Conservation (phyloP, 129 eudicot species). For the Artemisia tridentata region DNA sequence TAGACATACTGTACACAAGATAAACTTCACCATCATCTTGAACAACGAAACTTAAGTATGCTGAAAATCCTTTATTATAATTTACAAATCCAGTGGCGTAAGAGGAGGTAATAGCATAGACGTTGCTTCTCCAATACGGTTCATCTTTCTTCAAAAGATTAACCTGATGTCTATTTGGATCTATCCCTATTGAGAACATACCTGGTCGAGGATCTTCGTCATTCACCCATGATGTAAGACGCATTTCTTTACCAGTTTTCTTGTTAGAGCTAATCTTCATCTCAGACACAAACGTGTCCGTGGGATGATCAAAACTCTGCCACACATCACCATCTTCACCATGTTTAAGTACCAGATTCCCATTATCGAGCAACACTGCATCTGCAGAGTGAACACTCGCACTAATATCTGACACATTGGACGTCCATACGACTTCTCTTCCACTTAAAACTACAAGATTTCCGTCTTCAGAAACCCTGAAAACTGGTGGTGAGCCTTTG, state of each 20-base stretch:
- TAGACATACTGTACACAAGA: constrained; percentile 12
- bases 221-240: constrained; percentile 56
- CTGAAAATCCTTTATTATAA: constrained; percentile 21
- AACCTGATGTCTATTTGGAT: constrained; percentile 32
- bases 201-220: constrained; percentile 54
- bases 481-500: constrained; percentile 36
- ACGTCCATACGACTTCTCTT: constrained; percentile 44
- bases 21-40: constrained; percentile 29
- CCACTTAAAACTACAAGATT: constrained; percentile 43
- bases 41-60: constrained; percentile 21
- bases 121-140: constrained; percentile 54
- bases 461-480: constrained; percentile 43
- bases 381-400: constrained; percentile 13
- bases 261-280: constrained; percentile 41
- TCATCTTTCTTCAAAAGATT: constrained; percentile 39
- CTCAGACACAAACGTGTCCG: constrained; percentile 55
- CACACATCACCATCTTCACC: constrained; percentile 31
- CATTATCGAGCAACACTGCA: constrained; percentile 49
- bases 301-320: constrained; percentile 63
- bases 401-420: constrained; percentile 24
- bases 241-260: constrained; percentile 15
- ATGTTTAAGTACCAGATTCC: constrained; percentile 50
- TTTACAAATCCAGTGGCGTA: constrained; percentile 6
- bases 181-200: constrained; percentile 41
- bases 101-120: constrained; percentile 21